Evolutionary conservation across 1,284 basidiomycete species (phyloP), one percentile per base, ranked within the genome.

Genomic region (Tylopilus sp.): DNA sequence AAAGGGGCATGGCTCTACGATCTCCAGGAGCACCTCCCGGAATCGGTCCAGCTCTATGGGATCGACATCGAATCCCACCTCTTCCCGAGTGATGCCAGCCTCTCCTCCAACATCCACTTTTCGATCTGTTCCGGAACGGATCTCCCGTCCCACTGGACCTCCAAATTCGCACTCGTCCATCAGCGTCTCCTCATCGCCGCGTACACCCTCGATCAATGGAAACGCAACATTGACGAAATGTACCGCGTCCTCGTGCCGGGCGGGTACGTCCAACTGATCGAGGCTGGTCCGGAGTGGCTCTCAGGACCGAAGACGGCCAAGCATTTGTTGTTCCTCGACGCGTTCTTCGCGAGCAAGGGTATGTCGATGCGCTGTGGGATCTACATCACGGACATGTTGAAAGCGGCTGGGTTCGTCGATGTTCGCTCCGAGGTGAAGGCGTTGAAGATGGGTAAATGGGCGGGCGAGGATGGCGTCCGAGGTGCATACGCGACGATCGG

Each of bases 121-220:
- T 55, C 57, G 1, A 4, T 62, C 30, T 49, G 52, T 23, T 60
- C 54, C 7, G 45, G 41, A 6, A 57, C 51, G 9, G 11, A 37
- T 15, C 53, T 62, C 25, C 65, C 62, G 0, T 31, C 46, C 9
- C 48, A 51, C 23, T 69, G 63, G 66, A 48, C 49, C 9, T 53
- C 55, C 31, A 55, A 55, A 26, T 70, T 70, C 44, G 25, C 51
- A 15, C 54, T 71, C 31, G 48, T 68, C 7, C 54, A 67, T 26
- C 69, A 71, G 26, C 65, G 67, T 2, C 54, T 70, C 30, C 50
- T 71, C 4, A 55, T 69, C 6, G 55, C 43, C 7, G 65, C 59
- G 0, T 59, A 71, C 41, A 59, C 56, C 2, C 53, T 42, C 15
- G 43, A 47, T 0, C 59, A 69, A 31, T 71, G 69, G 69, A 35